These are phyloP conservation scores for Fusarium kyushuense DNA, from an alignment of 2,329 filamentous ascomycete genomes.

Conservation along the genomic window DNA sequence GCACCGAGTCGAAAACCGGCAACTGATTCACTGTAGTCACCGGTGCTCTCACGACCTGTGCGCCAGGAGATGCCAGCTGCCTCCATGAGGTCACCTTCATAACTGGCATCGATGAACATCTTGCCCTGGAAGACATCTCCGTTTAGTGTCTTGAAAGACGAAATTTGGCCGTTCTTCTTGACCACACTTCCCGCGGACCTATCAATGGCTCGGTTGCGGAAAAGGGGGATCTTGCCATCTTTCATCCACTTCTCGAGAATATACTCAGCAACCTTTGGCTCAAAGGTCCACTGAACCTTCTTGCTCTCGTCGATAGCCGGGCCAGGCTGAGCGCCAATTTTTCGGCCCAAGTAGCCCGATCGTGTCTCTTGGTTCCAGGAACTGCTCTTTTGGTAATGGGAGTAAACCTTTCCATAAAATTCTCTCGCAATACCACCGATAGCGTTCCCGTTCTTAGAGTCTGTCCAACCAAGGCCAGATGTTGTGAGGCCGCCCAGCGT, in stretches of 20 bases:
- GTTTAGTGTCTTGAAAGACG: constrained; percentile 27
- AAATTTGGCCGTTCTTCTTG: constrained; percentile 31
- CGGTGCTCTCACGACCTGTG: constrained; percentile 29
- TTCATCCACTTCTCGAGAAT: constrained; percentile 39
- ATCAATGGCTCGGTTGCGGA: constrained; percentile 33
- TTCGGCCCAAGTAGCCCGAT: constrained; percentile 21
- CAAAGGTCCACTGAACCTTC: constrained; percentile 42
- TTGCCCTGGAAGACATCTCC: constrained; percentile 30
- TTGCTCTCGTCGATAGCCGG: constrained; percentile 35
- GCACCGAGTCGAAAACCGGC: constrained; percentile 27
- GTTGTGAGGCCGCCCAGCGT: constrained; percentile 37
- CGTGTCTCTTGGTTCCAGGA: constrained; percentile 36
- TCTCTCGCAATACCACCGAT: constrained; percentile 41
- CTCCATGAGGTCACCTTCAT: constrained; percentile 42
- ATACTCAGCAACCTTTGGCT: constrained; percentile 37
- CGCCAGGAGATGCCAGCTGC: constrained; percentile 34
- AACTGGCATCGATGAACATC: constrained; percentile 42
- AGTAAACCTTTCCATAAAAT: constrained; percentile 33
- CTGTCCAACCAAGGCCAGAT: constrained; percentile 40
- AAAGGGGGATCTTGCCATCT: constrained; percentile 35
- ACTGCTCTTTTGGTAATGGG: constrained; percentile 24
- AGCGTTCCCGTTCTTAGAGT: constrained; percentile 37
- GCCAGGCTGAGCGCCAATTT: constrained; percentile 36
- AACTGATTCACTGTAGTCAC: constrained; percentile 27
- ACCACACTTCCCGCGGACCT: constrained; percentile 21